Base-by-base conservation (phyloP, 2,329 filamentous ascomycete genomes). In the Penicillium palitans region DNA sequence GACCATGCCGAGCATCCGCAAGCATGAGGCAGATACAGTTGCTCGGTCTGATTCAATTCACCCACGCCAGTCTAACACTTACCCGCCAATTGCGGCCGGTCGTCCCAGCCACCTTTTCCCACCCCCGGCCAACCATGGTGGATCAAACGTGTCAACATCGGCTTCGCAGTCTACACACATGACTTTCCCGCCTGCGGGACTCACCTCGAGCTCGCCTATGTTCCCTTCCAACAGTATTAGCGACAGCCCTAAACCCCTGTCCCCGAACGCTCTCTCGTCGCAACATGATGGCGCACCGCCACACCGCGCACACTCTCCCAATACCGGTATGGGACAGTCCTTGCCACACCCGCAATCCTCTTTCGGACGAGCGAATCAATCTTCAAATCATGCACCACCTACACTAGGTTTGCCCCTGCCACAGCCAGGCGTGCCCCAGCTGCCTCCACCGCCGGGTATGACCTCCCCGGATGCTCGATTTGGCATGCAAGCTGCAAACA, bases 241-340 rank as follows among this genome's bases (percentile, higher is more conserved):
- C 3, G 91, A 96, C 74, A 96, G 90, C 64, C 91, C 92, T 0
- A 96, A 93, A 70, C 89, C 92, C 4, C 80, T 96, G 41, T 81
- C 79, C 25, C 79, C 79, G n/a, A 78, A 76, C 61, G 70, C 73
- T 13, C 66, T 74, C 37, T 69, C 70, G 29, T 74, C 75, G 42
- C 75, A 76, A 41, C 75, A 78, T 59, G 65, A 73, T 6, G 68
- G 69, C 29, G 72, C 74, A 52, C 72, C 74, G 49, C 67, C 74
- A 39, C 78, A 79, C 61, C 75, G 77, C 24, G 63, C 71, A 27
- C 74, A 77, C 58, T 81, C 79, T 8, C 78, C 79, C 7, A 72
- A 74, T 48, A 68, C 79, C 8, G 72, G 74, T 48, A 68, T 78
- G 57, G 70, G 72, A 19, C 74, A 76, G 52, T 72, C 78, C 31